Evolutionary conservation across 2,329 filamentous ascomycete genomes (phyloP).

Genomic region (Cladophialophora chaetospira): DNA sequence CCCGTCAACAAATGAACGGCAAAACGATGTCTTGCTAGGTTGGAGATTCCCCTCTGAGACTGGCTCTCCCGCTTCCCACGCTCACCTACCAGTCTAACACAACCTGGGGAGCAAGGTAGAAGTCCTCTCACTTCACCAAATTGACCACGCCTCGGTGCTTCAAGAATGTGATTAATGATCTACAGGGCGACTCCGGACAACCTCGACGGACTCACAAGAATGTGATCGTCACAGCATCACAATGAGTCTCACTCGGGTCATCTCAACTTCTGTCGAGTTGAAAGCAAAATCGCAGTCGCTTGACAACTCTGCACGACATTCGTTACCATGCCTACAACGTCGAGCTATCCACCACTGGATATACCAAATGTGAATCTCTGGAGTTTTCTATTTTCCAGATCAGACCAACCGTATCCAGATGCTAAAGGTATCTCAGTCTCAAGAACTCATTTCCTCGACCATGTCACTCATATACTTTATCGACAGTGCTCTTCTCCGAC

Average conservation of each 20-base stretch:
- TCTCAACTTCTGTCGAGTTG: too few relatives aligned
- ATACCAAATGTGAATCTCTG: not conserved
- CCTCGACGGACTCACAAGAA: too few relatives aligned
- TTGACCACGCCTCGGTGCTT: not conserved
- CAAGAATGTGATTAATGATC: not conserved
- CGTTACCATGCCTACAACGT: not conserved
- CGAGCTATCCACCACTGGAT: not conserved
- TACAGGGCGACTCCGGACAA: not conserved
- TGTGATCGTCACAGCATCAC: too few relatives aligned
- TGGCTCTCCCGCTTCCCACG: too few relatives aligned
- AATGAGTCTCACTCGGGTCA: not conserved
- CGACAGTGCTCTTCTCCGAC: not conserved
- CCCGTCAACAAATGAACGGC: too few relatives aligned
- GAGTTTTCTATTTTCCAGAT: not conserved
- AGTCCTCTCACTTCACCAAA: not conserved
- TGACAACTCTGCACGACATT: not conserved
- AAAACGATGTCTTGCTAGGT: too few relatives aligned
- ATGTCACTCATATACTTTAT: not conserved
- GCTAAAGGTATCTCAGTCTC: not conserved
- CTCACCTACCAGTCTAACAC: too few relatives aligned
- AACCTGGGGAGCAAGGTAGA: too few relatives aligned
- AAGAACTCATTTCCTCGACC: not conserved
- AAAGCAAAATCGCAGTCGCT: too few relatives aligned
- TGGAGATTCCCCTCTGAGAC: too few relatives aligned
- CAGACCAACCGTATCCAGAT: not conserved